Evolutionary conservation across 2,329 filamentous ascomycete genomes (phyloP).

Genomic region (Arthrobotrys musiformis): DNA sequence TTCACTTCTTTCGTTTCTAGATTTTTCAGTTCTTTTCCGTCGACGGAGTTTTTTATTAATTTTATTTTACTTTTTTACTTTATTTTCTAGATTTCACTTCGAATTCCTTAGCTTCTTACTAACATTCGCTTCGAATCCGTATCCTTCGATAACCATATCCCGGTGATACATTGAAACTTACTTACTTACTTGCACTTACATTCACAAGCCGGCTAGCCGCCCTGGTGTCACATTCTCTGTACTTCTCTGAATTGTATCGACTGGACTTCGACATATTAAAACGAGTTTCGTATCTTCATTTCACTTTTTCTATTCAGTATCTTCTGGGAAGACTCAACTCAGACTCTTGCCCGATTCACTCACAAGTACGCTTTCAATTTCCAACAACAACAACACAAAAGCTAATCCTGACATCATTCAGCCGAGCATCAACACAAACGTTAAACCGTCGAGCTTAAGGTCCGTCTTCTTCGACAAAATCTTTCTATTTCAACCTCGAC

Average conservation of each 20-base stretch:
- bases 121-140: not conserved
- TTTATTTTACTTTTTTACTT: conserved; percentile 4
- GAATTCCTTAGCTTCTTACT: conserved; percentile 18
- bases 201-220: conserved; percentile 16
- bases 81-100: conserved; percentile 17
- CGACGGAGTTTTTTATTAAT: conserved; percentile 15
- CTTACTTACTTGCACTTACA: not conserved
- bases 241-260: conserved; percentile 24
- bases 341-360: conserved; percentile 1
- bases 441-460: conserved; percentile 2
- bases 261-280: conserved; percentile 54
- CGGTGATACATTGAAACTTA: conserved; percentile 23
- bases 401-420: not conserved
- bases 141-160: conserved; percentile 28
- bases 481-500: not conserved
- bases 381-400: conserved; percentile 7
- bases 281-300: conserved; percentile 49
- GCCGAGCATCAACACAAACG: conserved; percentile 7
- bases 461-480: conserved; percentile 4
- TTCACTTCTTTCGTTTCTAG: conserved; percentile 14
- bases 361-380: not conserved
- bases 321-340: conserved; percentile 22
- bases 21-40: conserved; percentile 19
- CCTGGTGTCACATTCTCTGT: conserved; percentile 15
- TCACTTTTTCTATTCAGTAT: conserved; percentile 1